phyloP scores from a whole-genome alignment of 352 stramenopile genomes.

The Albugo candida region DNA sequence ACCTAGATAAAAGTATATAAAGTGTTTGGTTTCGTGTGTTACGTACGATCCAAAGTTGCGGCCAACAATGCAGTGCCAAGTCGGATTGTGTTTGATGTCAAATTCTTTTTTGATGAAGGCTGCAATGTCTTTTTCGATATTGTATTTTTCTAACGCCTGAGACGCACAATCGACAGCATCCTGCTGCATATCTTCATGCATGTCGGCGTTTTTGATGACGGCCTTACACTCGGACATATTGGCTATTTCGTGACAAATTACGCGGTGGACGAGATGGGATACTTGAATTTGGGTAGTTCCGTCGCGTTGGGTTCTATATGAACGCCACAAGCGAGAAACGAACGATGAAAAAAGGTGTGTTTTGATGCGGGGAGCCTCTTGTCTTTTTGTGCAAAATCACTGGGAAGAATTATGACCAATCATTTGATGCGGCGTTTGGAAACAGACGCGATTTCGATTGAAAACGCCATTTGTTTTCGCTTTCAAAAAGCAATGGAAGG shows the following conservation, averaged over 20 bases:
- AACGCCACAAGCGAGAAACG: too few species aligned
- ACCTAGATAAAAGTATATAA: constrained; percentile 92
- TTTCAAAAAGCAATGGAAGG: too few species aligned
- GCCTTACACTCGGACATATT: constrained; percentile 89
- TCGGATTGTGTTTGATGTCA: constrained; percentile 85
- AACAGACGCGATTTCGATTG: too few species aligned
- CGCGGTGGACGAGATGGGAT: too few species aligned
- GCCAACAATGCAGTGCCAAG: constrained; percentile 90
- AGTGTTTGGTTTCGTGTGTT: constrained; percentile 86
- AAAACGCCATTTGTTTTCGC: too few species aligned
- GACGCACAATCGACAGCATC: constrained; percentile 96
- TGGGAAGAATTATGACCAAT: too few species aligned
- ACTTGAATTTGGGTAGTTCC: too few species aligned
- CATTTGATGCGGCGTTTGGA: too few species aligned
- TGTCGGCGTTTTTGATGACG: constrained; percentile 99
- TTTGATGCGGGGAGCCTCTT: too few species aligned
- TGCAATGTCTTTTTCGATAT: constrained; percentile 96
- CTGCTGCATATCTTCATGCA: constrained; percentile 99
- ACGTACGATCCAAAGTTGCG: constrained; percentile 89
- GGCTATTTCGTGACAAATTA: background rate
- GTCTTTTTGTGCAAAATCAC: too few species aligned
- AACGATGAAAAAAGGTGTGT: too few species aligned
- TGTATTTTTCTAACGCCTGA: constrained; percentile 98
- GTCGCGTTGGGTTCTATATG: too few species aligned
- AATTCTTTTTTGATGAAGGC: constrained; percentile 88